These are phyloP conservation scores for Colletotrichum eleusines DNA, from an alignment of 2,329 filamentous ascomycete genomes.

Conservation along the genomic window DNA sequence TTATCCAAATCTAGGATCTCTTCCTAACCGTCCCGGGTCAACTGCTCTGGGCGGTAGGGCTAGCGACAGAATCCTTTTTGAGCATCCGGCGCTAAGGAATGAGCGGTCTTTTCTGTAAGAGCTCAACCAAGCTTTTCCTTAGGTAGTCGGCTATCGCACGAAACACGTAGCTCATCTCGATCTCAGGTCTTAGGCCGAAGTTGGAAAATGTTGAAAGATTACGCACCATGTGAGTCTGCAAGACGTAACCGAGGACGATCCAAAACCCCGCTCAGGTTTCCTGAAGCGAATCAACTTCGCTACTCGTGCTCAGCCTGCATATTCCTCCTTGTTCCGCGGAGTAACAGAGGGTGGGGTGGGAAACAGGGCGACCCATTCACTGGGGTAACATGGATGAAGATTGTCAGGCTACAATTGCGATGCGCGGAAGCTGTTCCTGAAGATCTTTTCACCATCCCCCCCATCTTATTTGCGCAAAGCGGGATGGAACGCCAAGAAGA, in stretches of 20 bases:
- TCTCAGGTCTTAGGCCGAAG: neutral
- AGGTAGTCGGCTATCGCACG: constrained; percentile 3
- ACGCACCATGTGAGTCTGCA: neutral
- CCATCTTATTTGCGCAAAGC: neutral
- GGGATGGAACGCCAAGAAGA: no score
- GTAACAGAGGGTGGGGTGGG: no score
- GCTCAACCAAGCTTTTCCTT: neutral
- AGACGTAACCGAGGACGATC: neutral
- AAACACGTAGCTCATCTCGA: neutral
- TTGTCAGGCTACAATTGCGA: neutral
- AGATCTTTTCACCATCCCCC: neutral
- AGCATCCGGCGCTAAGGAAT: neutral
- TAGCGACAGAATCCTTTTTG: neutral
- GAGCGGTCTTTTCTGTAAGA: neutral
- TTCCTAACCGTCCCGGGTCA: no score
- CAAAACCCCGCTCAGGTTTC: neutral
- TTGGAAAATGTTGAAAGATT: neutral
- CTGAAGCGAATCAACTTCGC: neutral
- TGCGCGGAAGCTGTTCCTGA: constrained; percentile 4
- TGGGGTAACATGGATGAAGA: neutral
- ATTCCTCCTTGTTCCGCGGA: neutral
- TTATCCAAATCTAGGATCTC: neutral
- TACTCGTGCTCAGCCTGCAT: neutral
- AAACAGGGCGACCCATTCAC: neutral
- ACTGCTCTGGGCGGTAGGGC: no score